phyloP scores from a whole-genome alignment of 2,329 filamentous ascomycete genomes.

The Colletotrichum sp. region DNA sequence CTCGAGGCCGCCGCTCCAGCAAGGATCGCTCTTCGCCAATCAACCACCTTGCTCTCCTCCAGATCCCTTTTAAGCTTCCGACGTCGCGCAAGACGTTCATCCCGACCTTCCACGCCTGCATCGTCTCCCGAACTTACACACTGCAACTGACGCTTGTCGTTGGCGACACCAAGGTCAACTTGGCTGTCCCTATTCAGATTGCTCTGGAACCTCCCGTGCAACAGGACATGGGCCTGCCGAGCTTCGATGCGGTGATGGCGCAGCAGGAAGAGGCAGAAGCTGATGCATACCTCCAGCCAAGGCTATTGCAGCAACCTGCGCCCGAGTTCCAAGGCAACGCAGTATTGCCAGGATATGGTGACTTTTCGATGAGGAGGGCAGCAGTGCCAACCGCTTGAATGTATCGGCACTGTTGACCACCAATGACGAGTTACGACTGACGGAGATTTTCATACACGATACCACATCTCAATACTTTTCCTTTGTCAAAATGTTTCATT shows the following conservation, averaged over 20 bases:
- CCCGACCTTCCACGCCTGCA: constrained; percentile 64
- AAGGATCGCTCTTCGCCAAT: constrained; percentile 31
- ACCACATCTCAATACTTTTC: neutral
- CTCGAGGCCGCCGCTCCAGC: constrained; percentile 18
- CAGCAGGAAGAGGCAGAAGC: constrained; percentile 46
- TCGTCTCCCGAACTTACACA: constrained; percentile 60
- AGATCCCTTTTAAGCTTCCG: constrained; percentile 55
- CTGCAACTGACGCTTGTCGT: constrained; percentile 50
- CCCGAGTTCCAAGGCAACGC: constrained; percentile 33
- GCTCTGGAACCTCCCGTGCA: constrained; percentile 41
- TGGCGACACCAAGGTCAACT: constrained; percentile 46
- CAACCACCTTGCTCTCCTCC: constrained; percentile 46
- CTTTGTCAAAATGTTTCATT: neutral
- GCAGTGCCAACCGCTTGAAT: neutral
- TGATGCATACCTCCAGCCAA: constrained; percentile 47
- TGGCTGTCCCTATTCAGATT: constrained; percentile 57
- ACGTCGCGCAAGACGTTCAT: constrained; percentile 53
- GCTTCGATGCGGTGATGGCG: constrained; percentile 54
- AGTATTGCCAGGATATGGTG: constrained; percentile 46
- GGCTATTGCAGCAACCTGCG: constrained; percentile 40
- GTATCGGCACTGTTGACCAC: neutral
- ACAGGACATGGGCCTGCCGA: constrained; percentile 45
- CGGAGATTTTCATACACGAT: neutral
- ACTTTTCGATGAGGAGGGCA: constrained; percentile 17
- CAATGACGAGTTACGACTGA: constrained; percentile 5